Conservation (phyloP, 148 eudicot genomes). For the Agrostemma githago region DNA sequence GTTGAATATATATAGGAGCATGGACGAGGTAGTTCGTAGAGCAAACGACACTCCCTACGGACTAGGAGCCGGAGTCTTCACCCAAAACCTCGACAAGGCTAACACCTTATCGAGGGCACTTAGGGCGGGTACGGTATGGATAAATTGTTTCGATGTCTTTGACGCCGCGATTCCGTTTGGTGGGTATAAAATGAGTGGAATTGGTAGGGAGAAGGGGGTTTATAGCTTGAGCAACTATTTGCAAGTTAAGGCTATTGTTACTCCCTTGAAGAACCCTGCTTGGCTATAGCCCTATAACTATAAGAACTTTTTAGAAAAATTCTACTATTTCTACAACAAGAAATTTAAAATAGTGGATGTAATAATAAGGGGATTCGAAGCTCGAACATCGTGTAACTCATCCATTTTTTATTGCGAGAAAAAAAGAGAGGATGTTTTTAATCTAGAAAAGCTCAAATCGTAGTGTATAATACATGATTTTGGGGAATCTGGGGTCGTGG, state of each 20-base stretch:
- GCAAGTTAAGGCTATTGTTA: slow-evolving; percentile 77
- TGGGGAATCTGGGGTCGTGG: too few species aligned
- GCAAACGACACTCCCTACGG: slow-evolving; percentile 62
- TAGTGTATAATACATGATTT: too few species aligned
- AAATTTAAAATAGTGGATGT: too few species aligned
- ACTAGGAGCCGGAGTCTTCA: slow-evolving; percentile 79
- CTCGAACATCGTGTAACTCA: too few species aligned
- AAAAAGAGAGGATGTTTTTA: too few species aligned
- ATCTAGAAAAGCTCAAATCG: too few species aligned
- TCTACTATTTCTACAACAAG: too few species aligned
- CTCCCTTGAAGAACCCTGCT: slow-evolving; percentile 55
- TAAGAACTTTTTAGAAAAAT: too few species aligned
- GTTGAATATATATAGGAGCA: slow-evolving; percentile 32
- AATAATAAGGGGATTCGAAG: too few species aligned
- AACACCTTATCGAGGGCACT: slow-evolving; percentile 65
- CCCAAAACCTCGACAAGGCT: slow-evolving; percentile 59
- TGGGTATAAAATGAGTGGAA: slow-evolving; percentile 83
- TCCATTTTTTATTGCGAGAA: too few species aligned
- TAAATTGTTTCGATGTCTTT: slow-evolving; percentile 60
- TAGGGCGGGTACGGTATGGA: slow-evolving; percentile 73
- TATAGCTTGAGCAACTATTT: slow-evolving; percentile 61
- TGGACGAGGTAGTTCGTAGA: slow-evolving; percentile 59
- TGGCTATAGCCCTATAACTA: slow-evolving; percentile 34
- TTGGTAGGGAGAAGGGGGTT: slow-evolving; percentile 64
- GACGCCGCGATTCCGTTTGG: slow-evolving; percentile 69